Evolutionary conservation across 2,329 filamentous ascomycete genomes (phyloP).

Genomic region (Ophiostoma himal-ulmi): DNA sequence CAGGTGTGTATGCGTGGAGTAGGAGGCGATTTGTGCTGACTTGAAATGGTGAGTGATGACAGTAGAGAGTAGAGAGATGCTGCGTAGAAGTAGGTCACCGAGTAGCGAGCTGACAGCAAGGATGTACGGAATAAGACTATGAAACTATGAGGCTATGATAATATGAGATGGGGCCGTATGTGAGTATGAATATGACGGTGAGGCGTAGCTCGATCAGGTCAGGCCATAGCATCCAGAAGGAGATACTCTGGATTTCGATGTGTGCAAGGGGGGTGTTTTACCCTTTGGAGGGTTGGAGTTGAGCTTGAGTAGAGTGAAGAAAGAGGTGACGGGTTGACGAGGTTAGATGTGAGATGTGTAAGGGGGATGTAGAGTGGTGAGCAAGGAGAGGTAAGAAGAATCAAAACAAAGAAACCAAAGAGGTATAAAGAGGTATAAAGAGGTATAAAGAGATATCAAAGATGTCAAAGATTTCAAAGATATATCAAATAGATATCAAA

Average conservation of each 20-base stretch:
- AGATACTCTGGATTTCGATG: neutral
- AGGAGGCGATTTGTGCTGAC: neutral
- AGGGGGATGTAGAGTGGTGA: neutral
- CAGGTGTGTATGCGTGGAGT: conserved; percentile 3
- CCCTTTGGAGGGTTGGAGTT: neutral
- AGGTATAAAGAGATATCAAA: too few species aligned
- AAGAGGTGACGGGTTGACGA: neutral
- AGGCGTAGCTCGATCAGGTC: neutral
- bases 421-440: too few species aligned
- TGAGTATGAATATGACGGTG: neutral
- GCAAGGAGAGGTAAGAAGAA: neutral
- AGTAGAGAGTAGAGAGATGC: neutral
- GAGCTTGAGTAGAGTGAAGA: neutral
- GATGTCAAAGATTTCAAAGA: too few species aligned
- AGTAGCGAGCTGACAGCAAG: neutral
- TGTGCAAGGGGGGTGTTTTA: neutral
- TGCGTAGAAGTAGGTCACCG: neutral
- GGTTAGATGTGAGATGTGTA: neutral
- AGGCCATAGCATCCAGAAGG: neutral
- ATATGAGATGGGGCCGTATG: neutral
- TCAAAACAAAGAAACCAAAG: neutral
- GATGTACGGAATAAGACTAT: neutral
- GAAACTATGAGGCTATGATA: neutral
- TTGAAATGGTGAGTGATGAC: neutral
- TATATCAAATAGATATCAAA: too few species aligned